phyloP scores from a whole-genome alignment of 768 basidiomycete genomes.

The Chalciporus piperatus region DNA sequence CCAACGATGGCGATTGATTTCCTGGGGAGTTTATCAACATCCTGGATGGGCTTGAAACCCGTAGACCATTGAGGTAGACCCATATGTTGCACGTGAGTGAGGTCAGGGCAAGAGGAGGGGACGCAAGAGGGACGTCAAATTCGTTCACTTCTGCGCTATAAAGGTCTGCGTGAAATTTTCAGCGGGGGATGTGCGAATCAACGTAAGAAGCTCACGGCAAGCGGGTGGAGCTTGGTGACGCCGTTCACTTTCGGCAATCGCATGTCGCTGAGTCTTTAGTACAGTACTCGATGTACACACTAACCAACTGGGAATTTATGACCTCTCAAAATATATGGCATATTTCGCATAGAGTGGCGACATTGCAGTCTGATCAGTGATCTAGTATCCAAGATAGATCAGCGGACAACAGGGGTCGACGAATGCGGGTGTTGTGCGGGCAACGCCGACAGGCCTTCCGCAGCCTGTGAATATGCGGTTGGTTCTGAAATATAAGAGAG shows the following conservation, averaged over 20 bases:
- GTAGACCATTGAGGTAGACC: background rate
- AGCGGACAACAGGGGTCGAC: too few species aligned
- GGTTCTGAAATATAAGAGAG: too few species aligned
- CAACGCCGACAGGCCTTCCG: too few species aligned
- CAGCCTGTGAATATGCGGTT: too few species aligned
- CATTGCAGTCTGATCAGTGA: too few species aligned
- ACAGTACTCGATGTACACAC: too few species aligned
- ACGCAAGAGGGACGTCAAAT: background rate
- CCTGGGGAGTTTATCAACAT: background rate
- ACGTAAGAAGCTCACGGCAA: background rate
- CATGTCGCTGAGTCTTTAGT: background rate
- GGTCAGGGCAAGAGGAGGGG: background rate
- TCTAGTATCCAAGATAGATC: too few species aligned
- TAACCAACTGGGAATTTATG: too few species aligned
- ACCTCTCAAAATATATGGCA: too few species aligned
- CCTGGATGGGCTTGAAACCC: background rate
- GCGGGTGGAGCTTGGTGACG: background rate
- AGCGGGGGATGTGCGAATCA: background rate
- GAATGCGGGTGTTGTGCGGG: too few species aligned
- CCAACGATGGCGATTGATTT: constrained; percentile 56
- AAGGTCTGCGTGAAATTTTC: background rate
- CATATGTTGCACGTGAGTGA: background rate
- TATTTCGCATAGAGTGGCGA: too few species aligned
- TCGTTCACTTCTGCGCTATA: background rate
- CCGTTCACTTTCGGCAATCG: background rate